Conservation (phyloP, 2,329 filamentous ascomycete genomes). For the Pseudocercospora vitis region DNA sequence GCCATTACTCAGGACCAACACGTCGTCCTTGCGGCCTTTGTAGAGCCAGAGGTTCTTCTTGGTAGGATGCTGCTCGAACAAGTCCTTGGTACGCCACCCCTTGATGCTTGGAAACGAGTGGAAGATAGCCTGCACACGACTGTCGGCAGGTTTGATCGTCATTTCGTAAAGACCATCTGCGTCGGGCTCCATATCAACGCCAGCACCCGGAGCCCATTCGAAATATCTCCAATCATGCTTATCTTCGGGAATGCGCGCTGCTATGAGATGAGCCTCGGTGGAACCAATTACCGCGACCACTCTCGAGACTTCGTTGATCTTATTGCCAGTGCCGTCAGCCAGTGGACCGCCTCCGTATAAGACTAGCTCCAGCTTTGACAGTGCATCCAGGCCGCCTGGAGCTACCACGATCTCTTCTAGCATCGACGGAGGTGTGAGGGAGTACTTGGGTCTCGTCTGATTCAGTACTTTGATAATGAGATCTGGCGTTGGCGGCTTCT, state of each 20-base stretch:
- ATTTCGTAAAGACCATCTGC: conserved; percentile 38
- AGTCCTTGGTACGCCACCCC: conserved; percentile 39
- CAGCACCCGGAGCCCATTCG: conserved; percentile 25
- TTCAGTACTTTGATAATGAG: conserved; percentile 17
- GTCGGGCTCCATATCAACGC: conserved; percentile 20
- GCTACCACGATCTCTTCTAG: conserved; percentile 22
- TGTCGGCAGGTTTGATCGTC: conserved; percentile 32
- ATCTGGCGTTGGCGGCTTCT: conserved; percentile 20
- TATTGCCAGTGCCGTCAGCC: conserved; percentile 17
- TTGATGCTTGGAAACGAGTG: conserved; percentile 36
- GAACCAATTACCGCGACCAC: conserved; percentile 21
- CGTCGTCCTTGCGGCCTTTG: conserved; percentile 33
- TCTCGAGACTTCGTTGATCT: conserved; percentile 16
- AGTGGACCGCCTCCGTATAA: conserved; percentile 26
- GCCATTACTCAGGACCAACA: conserved; percentile 34
- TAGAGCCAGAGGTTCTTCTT: conserved; percentile 32
- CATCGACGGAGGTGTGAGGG: conserved; percentile 21
- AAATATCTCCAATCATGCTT: conserved; percentile 26
- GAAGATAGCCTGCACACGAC: conserved; percentile 28
- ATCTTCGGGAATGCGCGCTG: conserved; percentile 24
- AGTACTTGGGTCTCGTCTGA: conserved; percentile 12
- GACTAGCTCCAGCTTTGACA: conserved; percentile 17
- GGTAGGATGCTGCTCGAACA: conserved; percentile 32
- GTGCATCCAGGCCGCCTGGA: conserved; percentile 19
- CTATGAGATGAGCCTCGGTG: conserved; percentile 24